phyloP scores from a whole-genome alignment of 495 filamentous ascomycete species.

The Neurospora sp. region DNA sequence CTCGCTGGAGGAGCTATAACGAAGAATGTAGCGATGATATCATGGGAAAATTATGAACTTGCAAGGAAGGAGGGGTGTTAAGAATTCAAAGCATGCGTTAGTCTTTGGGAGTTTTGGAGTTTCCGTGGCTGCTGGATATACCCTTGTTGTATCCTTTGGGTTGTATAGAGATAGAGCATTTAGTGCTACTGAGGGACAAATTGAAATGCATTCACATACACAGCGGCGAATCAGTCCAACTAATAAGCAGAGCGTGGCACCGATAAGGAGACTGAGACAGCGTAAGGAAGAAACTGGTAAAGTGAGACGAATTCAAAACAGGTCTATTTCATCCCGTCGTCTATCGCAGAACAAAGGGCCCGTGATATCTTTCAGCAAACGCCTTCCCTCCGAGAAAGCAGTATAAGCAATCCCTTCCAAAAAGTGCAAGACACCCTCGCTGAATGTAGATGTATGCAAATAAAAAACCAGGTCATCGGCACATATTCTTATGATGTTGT shows the following conservation, averaged over 20 bases:
- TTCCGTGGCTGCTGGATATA: background rate
- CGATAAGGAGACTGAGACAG: background rate
- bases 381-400: background rate
- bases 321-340: slow-evolving; percentile 1
- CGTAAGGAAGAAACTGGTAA: background rate
- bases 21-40: background rate
- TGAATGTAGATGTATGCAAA: background rate
- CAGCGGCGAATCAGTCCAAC: background rate
- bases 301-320: background rate
- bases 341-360: background rate
- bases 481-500: background rate
- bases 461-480: background rate
- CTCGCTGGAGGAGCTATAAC: background rate
- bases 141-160: background rate
- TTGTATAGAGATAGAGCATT: background rate
- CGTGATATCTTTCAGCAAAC: background rate
- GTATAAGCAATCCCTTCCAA: background rate
- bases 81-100: background rate
- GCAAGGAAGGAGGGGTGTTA: background rate
- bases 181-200: background rate
- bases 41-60: background rate
- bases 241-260: background rate
- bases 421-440: background rate
- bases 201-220: background rate
- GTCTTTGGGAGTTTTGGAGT: background rate